Base-by-base conservation (phyloP, 495 filamentous ascomycete genomes). In the Recurvomyces mirabilis region DNA sequence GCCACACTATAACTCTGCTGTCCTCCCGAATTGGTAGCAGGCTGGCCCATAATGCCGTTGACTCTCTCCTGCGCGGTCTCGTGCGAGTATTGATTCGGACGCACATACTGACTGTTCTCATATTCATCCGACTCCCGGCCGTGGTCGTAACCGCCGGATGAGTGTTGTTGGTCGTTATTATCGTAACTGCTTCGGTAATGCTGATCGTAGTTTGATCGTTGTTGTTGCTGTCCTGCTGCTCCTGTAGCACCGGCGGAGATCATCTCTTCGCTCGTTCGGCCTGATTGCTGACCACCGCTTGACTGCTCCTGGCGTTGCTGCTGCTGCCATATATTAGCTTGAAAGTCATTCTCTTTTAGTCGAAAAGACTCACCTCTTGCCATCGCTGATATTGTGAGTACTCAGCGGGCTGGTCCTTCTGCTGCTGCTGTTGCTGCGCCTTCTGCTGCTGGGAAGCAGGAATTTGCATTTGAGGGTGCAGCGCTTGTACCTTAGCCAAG, bases 401-500 rank as follows among this genome's bases (percentile, higher is more conserved):
- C 56, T 79, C 77, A 46, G 78, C 75, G 18, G 70, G 72, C 51
- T 85, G 78, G 33, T 87, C 25, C 33, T 45, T 75, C 47, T 74
- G 38, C 20, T 41, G 38, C 38, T 41, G 39, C 19, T 79, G 70
- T 33, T 74, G 73, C 29, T 77, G 73, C 43, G 77, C 70, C 34
- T 77, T 71, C 1, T 69, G 65, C 20, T 65, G 58, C 35, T 42
- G 39, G n/a, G 70, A 71, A 7, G 71, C 63, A 12, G 82, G 81
- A 36, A 87, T 75, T 54, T 87, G 78, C 53, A 94, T 79, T 51
- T 88, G 83, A 22, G 93, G 91, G 59, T 96, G 91, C 81, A 95
- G 94, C 51, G 91, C 84, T 65, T 98, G 91, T 25, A 99, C 91
- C 65, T 96, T 96, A 40, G 89, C 93, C 51, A 99, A 74, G 61